A percentile compares a stretch with the other conserved stretches of the same genome.
Conservation (phyloP, 495 filamentous ascomycete species). For the Gamarada debralockiae region DNA sequence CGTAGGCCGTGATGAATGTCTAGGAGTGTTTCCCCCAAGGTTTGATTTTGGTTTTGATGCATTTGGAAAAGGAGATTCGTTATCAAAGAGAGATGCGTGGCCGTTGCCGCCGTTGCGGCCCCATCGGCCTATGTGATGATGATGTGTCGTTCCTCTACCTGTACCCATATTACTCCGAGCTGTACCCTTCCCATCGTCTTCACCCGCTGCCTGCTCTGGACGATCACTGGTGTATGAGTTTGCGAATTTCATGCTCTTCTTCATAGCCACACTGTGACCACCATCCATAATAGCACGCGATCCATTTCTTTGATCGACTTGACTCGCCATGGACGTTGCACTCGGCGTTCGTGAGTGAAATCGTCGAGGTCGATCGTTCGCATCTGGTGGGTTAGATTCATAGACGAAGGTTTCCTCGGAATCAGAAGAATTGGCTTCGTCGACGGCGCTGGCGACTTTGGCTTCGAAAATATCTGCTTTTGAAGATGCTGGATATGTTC, state of each 20-base stretch:
- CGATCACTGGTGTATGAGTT: slow-evolving; percentile 65
- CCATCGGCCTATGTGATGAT: slow-evolving; percentile 69
- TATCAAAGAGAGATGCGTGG: slow-evolving; percentile 71
- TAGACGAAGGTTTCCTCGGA: slow-evolving; percentile 99
- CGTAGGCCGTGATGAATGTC: slow-evolving; percentile 60
- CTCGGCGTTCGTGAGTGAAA: slow-evolving; percentile 96
- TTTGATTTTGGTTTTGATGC: slow-evolving; percentile 29
- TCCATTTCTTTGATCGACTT: slow-evolving; percentile 64
- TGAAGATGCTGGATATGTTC: slow-evolving; percentile 65
- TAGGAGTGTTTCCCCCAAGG: slow-evolving; percentile 34
- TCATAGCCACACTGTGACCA: slow-evolving; percentile 65
- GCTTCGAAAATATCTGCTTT: slow-evolving; percentile 98
- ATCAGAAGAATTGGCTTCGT: slow-evolving; percentile 88
- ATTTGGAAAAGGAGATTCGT: slow-evolving; percentile 64
- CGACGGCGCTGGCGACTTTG: slow-evolving; percentile 91
- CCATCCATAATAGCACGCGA: slow-evolving; percentile 60
- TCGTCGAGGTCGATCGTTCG: slow-evolving; percentile 64
- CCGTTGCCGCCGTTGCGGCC: slow-evolving; percentile 59
- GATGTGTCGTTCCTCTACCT: slow-evolving; percentile 59
- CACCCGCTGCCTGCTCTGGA: slow-evolving; percentile 56
- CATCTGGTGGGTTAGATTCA: slow-evolving; percentile 93
- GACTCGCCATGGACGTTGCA: slow-evolving; percentile 84
- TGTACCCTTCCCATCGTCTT: slow-evolving; percentile 59
- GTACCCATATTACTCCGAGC: slow-evolving; percentile 57
- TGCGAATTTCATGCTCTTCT: slow-evolving; percentile 97